Percentiles rank a stretch among this genome's conserved stretches.
Evolutionary conservation across 73 alveolate species (phyloP).

Genomic region (Paramecium sexaurelia): DNA sequence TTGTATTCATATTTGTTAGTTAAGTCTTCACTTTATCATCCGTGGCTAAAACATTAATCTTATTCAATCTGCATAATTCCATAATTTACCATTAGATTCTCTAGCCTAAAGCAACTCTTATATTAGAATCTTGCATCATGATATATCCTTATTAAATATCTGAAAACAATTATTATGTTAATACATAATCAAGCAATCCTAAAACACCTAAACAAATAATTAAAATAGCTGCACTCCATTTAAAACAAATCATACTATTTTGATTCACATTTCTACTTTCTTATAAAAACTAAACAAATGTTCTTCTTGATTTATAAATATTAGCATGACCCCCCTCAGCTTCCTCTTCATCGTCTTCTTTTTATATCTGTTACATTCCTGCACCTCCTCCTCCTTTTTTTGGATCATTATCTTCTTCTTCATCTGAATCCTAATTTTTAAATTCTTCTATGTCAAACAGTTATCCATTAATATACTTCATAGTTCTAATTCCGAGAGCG

Average conservation of each 20-base stretch:
- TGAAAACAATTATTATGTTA: constrained; percentile 40
- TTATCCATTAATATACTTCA: constrained; percentile 38
- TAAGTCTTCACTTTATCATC: constrained; percentile 15
- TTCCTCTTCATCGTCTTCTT: constrained; percentile 53
- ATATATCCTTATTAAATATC: constrained; percentile 29
- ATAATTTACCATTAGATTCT: constrained; percentile 30
- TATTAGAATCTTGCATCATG: constrained; percentile 44
- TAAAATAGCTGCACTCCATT: constrained; percentile 63
- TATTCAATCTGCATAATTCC: constrained; percentile 43
- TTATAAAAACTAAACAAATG: constrained; percentile 45
- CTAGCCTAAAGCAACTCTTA: constrained; percentile 48
- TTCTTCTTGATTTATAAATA: constrained; percentile 61
- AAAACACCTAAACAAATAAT: constrained; percentile 30
- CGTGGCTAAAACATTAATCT: background rate
- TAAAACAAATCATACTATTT: constrained; percentile 57
- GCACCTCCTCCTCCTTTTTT: constrained; percentile 8
- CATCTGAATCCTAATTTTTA: constrained; percentile 62
- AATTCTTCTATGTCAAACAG: constrained; percentile 61
- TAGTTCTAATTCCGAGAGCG: constrained; percentile 61
- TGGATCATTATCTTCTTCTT: constrained; percentile 50
- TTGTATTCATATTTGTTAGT: constrained; percentile 1
- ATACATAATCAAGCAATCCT: constrained; percentile 53
- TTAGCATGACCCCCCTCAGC: constrained; percentile 66
- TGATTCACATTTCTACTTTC: constrained; percentile 54
- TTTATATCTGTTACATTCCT: background rate